phyloP scores from a whole-genome alignment of 176 grass and related monocot genomes.

The Hsuehochloa calcarea region DNA sequence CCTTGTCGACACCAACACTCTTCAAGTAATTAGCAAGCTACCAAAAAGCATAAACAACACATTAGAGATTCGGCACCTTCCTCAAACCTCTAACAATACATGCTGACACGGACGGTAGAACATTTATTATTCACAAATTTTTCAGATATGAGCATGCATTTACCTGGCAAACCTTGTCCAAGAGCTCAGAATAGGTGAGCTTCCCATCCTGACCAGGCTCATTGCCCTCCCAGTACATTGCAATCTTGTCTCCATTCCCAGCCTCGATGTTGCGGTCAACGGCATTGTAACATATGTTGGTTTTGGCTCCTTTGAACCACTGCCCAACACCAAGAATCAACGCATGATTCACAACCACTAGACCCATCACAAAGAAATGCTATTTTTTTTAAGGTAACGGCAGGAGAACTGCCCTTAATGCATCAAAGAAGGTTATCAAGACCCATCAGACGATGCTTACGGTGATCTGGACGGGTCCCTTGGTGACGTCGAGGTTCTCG shows the following conservation, averaged over 20 bases:
- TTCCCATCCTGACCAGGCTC: constrained; percentile 53
- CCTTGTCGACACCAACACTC: constrained; percentile 68
- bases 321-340: constrained; percentile 28
- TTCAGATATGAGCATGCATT: constrained; percentile 23
- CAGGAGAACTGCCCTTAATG: no score
- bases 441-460: constrained; percentile 25
- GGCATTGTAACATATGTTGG: constrained; percentile 96
- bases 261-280: constrained; percentile 69
- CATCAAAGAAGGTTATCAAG: constrained; percentile 12
- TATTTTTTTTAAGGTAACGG: not conserved
- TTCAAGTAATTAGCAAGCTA: constrained; percentile 97
- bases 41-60: constrained; percentile 12
- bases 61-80: not conserved
- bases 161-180: constrained; percentile 99
- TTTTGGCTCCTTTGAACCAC: constrained; percentile 96
- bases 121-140: not conserved
- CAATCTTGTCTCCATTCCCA: constrained; percentile 80
- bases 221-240: constrained; percentile 92
- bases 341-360: not conserved
- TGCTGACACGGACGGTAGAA: constrained; percentile 9
- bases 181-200: constrained; percentile 81
- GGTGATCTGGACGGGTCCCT: constrained; percentile 56
- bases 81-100: constrained; percentile 16
- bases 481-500: constrained; percentile 81
- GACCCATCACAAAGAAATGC: not conserved